Percentiles rank a stretch among this genome's conserved stretches.
phyloP scores from a whole-genome alignment of 2,329 filamentous ascomycete genomes.

The Pyrenochaeta sp. region DNA sequence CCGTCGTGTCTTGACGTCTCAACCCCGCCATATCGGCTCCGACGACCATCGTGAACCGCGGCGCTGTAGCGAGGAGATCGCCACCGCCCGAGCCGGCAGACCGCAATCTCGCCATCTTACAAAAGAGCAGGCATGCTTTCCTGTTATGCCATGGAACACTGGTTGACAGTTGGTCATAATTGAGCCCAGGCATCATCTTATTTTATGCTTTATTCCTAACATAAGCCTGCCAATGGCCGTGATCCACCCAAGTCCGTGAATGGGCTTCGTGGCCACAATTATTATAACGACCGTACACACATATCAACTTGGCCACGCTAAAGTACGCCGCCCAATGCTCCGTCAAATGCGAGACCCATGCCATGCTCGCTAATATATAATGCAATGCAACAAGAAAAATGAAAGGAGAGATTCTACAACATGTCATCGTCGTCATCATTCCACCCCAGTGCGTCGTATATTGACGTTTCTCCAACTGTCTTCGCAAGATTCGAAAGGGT shows the following conservation, averaged over 20 bases:
- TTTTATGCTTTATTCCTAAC: conserved; percentile 2
- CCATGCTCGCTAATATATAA: conserved; percentile 36
- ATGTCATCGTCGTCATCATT: conserved; percentile 52
- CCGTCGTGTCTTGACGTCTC: background rate
- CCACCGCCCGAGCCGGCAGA: background rate
- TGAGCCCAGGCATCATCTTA: background rate
- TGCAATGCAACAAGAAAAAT: conserved; percentile 31
- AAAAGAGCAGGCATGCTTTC: conserved; percentile 1
- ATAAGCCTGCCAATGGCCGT: conserved; percentile 1
- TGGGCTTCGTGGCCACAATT: background rate
- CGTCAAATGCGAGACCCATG: conserved; percentile 23
- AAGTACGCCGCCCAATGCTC: conserved; percentile 26
- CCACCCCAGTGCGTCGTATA: conserved; percentile 58
- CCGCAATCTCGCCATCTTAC: conserved; percentile 1
- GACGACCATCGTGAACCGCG: background rate
- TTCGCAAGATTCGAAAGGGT: conserved; percentile 17
- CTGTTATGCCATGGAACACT: conserved; percentile 4
- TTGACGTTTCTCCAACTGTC: conserved; percentile 30
- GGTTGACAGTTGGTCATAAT: background rate
- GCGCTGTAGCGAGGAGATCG: background rate
- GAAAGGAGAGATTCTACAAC: conserved; percentile 15
- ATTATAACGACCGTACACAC: background rate
- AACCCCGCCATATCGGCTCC: background rate
- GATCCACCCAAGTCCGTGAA: background rate
- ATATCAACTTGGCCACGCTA: conserved; percentile 6